Conservation (phyloP, 176 grass and related monocot species). For the Coix lacrymajobi region DNA sequence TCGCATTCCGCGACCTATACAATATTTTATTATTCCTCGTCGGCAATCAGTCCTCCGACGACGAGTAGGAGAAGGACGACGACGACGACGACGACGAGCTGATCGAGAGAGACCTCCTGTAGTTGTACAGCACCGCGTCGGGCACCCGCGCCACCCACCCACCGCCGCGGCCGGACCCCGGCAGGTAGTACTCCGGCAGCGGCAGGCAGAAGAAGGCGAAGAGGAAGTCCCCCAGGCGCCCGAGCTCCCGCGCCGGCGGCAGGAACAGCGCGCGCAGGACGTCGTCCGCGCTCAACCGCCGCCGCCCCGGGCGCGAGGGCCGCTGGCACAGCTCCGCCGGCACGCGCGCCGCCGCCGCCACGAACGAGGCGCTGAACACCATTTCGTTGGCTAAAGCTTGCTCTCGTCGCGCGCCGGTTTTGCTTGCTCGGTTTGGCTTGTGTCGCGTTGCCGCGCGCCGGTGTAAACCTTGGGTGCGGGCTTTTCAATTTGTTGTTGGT, state of each 20-base stretch:
- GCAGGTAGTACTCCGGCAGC: slow-evolving; percentile 36
- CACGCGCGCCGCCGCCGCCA: slow-evolving; percentile 27
- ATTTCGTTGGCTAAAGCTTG: neutral
- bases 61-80: neutral
- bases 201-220: slow-evolving; percentile 51
- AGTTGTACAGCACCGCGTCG: slow-evolving; percentile 16
- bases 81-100: neutral
- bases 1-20: neutral
- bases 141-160: slow-evolving; percentile 14
- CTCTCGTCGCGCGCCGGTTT: neutral
- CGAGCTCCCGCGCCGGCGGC: slow-evolving; percentile 31
- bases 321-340: slow-evolving; percentile 49
- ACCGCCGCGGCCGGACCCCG: slow-evolving; percentile 19
- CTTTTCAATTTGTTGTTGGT: neutral
- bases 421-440: neutral
- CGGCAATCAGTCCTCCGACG: neutral
- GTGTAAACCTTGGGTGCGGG: neutral
- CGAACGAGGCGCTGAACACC: slow-evolving; percentile 42
- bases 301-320: neutral
- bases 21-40: neutral
- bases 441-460: neutral
- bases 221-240: slow-evolving; percentile 29
- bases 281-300: slow-evolving; percentile 43
- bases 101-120: slow-evolving; percentile 28
- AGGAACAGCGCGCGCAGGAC: slow-evolving; percentile 44